phyloP scores from a whole-genome alignment of 805 yeast genomes.

The Ogataea ramenticola region DNA sequence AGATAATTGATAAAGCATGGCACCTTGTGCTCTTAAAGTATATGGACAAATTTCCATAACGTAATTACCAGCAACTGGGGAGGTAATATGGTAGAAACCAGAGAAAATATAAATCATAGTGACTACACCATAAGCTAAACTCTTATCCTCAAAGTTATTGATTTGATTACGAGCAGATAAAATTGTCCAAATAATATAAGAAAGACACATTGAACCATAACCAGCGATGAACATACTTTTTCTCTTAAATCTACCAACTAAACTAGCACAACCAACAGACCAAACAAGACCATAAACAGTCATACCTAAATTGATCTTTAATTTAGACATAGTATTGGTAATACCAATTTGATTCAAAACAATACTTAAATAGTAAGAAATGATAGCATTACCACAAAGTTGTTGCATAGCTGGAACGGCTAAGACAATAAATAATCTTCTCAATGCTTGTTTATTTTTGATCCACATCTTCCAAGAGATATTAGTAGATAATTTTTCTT shows the following conservation, averaged over 20 bases:
- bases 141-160: conserved; percentile 30
- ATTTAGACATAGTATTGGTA: conserved; percentile 35
- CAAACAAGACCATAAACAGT: conserved; percentile 37
- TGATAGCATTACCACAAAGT: conserved; percentile 39
- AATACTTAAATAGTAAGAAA: conserved; percentile 36
- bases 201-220: conserved; percentile 26
- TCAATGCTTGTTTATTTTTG: conserved; percentile 28
- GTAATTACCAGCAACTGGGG: conserved; percentile 15
- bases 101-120: conserved; percentile 42
- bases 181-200: conserved; percentile 36
- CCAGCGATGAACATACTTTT: conserved; percentile 30
- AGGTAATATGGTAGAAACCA: conserved; percentile 1
- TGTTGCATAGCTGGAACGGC: conserved; percentile 29
- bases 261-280: conserved; percentile 22
- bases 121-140: conserved; percentile 38
- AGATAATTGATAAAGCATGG: conserved; percentile 3
- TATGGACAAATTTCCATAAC: conserved; percentile 31
- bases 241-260: conserved; percentile 27
- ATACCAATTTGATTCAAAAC: conserved; percentile 48
- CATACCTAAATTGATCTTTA: conserved; percentile 43
- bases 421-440: conserved; percentile 27
- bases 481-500: conserved; percentile 25
- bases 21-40: conserved; percentile 23
- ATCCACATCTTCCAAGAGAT: conserved; percentile 31
- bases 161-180: conserved; percentile 38